Percentiles rank a stretch among this genome's conserved stretches.
These are phyloP conservation scores for Venturia pyrina DNA, from an alignment of 2,329 filamentous ascomycete genomes.

Conservation along the genomic window DNA sequence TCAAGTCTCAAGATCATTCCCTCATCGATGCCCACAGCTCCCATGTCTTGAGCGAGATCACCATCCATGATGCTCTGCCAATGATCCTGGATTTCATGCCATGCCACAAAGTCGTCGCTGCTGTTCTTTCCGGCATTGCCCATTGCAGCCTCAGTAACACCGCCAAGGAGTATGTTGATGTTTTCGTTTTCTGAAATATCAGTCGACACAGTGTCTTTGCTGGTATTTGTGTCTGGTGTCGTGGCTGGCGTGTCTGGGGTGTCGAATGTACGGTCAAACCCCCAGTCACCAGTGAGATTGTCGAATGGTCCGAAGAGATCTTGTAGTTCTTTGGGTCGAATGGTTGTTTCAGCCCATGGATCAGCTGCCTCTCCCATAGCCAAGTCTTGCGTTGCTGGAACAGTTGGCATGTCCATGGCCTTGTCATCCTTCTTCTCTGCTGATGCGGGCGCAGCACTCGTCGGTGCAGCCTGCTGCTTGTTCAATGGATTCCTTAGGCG, in stretches of 20 bases:
- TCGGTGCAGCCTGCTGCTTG: conserved; percentile 2
- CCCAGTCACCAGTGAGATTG: conserved; percentile 8
- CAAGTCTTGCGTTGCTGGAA: not conserved
- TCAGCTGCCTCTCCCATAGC: not conserved
- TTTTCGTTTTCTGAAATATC: conserved; percentile 10
- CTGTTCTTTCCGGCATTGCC: not conserved
- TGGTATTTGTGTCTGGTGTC: conserved; percentile 7
- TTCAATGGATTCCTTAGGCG: conserved; percentile 2
- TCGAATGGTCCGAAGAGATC: conserved; percentile 9
- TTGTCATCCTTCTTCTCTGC: not conserved
- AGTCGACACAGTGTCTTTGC: conserved; percentile 3
- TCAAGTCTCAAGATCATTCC: conserved; percentile 2
- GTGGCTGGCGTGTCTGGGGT: not conserved
- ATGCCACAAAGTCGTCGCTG: conserved; percentile 1
- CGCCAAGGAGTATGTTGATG: conserved; percentile 3
- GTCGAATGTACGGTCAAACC: not conserved
- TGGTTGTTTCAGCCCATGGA: conserved; percentile 3
- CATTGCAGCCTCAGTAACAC: not conserved
- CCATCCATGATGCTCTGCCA: conserved; percentile 10
- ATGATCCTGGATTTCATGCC: conserved; percentile 2
- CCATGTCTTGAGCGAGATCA: not conserved
- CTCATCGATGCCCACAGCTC: not conserved
- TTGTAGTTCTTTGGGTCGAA: conserved; percentile 4
- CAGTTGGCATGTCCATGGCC: not conserved
- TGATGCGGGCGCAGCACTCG: not conserved